A percentile compares a stretch with the other conserved stretches of the same genome.
Conservation (phyloP, 176 grass and related monocot genomes). For the Eragrostis nindensis region DNA sequence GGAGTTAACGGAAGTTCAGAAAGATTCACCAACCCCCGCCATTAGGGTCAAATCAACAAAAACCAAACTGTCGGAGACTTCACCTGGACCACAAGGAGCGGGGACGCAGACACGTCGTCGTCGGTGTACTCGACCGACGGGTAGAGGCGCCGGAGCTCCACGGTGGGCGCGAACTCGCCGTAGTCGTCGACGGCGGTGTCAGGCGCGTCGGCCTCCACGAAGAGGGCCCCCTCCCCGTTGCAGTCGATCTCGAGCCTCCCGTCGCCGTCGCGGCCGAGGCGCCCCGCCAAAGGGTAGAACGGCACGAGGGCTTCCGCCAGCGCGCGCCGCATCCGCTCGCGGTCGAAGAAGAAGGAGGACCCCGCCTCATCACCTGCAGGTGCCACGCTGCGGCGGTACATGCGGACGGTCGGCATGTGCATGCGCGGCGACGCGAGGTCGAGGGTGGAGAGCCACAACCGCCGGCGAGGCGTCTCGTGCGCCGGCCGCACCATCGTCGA, state of each 20-base stretch:
- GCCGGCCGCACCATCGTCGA: slow-evolving; percentile 62
- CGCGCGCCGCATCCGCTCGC: slow-evolving; percentile 54
- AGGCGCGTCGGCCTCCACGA: slow-evolving; percentile 77
- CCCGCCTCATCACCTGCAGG: not conserved
- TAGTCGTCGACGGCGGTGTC: slow-evolving; percentile 64
- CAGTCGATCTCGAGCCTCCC: slow-evolving; percentile 86
- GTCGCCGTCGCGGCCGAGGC: slow-evolving; percentile 73
- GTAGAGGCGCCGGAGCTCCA: slow-evolving; percentile 78
- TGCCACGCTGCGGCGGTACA: slow-evolving; percentile 48
- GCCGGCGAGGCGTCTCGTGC: slow-evolving; percentile 51
- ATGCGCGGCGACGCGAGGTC: slow-evolving; percentile 77
- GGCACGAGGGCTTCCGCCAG: slow-evolving; percentile 72
- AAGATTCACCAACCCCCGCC: too few species aligned
- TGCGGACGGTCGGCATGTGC: slow-evolving; percentile 84
- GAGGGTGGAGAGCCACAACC: slow-evolving; percentile 71
- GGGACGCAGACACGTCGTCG: slow-evolving; percentile 70
- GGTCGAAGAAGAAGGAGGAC: slow-evolving; percentile 71
- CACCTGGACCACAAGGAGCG: slow-evolving; percentile 84
- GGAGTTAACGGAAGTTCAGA: too few species aligned
- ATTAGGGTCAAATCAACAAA: too few species aligned
- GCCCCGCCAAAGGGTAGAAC: slow-evolving; percentile 87
- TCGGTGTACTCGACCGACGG: slow-evolving; percentile 74
- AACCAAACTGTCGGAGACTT: slow-evolving; percentile 4
- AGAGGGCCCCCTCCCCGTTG: slow-evolving; percentile 69
- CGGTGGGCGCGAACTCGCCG: slow-evolving; percentile 85